Conservation (phyloP, 2,329 filamentous ascomycete species). For the Bipolaris victoriae region DNA sequence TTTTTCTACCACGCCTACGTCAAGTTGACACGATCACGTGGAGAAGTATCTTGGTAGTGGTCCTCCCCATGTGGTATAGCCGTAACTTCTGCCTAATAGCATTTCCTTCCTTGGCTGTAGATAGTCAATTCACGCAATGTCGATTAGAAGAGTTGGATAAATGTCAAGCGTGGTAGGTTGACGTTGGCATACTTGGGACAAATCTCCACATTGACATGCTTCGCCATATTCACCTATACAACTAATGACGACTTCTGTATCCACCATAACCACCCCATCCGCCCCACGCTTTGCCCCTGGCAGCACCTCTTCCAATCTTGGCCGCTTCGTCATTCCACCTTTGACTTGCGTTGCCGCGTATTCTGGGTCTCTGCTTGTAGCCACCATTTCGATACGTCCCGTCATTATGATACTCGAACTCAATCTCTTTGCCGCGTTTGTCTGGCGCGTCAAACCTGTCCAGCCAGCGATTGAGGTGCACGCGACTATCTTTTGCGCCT, state of each 20-base stretch:
- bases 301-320: neutral
- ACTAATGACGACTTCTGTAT: neutral
- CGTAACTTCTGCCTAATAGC: neutral
- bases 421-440: conserved; percentile 13
- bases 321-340: conserved; percentile 4
- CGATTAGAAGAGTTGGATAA: neutral
- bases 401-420: conserved; percentile 11
- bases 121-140: neutral
- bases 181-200: neutral
- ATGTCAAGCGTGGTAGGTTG: neutral
- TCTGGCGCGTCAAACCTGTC: conserved; percentile 15
- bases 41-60: neutral
- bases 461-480: conserved; percentile 19
- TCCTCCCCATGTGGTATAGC: neutral
- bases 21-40: neutral
- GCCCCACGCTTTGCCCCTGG: neutral
- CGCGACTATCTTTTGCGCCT: conserved; percentile 11
- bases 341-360: neutral
- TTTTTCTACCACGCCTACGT: neutral
- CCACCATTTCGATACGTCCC: conserved; percentile 7
- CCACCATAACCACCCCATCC: neutral
- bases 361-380: conserved; percentile 7
- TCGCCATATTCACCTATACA: neutral
- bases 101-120: neutral
- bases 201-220: neutral